Conservation (phyloP, 108 stramenopile genomes). For the Cyclotella sp. region DNA sequence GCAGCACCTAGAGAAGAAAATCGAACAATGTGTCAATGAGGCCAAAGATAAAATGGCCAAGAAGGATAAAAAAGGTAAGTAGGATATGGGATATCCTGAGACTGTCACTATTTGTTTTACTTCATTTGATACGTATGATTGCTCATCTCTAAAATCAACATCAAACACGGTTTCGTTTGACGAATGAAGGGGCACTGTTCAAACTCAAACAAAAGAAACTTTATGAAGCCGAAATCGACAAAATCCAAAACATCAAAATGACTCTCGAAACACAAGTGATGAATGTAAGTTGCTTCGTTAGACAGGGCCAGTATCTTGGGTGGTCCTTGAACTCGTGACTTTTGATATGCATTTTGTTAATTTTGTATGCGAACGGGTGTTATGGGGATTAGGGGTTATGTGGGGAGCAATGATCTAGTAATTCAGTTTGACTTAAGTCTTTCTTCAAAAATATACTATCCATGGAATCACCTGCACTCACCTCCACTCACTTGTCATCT, state of each 20-base stretch:
- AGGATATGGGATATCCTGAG: not conserved
- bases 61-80: slow-evolving; percentile 94
- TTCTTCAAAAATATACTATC: not conserved
- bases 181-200: slow-evolving; percentile 89
- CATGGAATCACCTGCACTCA: not conserved
- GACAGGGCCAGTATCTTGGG: no score
- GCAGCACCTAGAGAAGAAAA: slow-evolving; percentile 83
- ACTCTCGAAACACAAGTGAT: slow-evolving; percentile 95
- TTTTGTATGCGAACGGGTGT: no score
- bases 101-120: not conserved
- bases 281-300: slow-evolving; percentile 41
- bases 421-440: not conserved
- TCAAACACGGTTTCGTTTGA: not conserved
- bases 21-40: slow-evolving; percentile 78
- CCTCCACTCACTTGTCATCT: not conserved
- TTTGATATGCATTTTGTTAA: no score
- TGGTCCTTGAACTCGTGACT: no score
- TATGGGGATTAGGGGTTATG: no score
- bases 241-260: slow-evolving; percentile 95
- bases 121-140: not conserved
- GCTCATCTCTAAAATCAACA: not conserved
- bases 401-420: not conserved
- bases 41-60: slow-evolving; percentile 95
- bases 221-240: slow-evolving; percentile 95
- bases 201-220: slow-evolving; percentile 97